Base-by-base conservation (phyloP, 208 protist species). In the Porcisia deanei region DNA sequence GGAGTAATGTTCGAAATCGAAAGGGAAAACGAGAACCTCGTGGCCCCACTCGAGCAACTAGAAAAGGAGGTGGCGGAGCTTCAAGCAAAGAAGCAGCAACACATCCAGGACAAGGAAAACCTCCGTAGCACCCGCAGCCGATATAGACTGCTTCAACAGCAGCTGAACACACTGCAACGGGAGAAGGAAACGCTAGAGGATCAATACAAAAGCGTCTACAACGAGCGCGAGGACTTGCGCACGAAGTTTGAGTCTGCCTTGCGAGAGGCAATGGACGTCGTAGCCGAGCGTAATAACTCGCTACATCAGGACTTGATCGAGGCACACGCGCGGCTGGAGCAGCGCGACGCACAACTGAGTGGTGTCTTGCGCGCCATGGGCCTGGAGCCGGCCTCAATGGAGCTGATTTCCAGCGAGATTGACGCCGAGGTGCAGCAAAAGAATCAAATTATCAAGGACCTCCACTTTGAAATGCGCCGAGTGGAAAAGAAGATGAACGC, bases 1-100 rank as follows among this genome's bases (percentile, higher is more conserved):
- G 97, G 96, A 58, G 88, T 99, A 41, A 99, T 99, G 97, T 98
- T 98, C 79, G 98, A 99, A 64, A 99, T 99, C 71, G 94, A 98
- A 63, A 90, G 96, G 77, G 98, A 99, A 77, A 99, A 99, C 85
- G 94, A 97, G 73, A 94, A 92, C 58, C 88, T 99, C 20, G 94
- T 82, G 20, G 95, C 96, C n/a, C 98, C 98, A n/a, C 81, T 99
- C 18, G 86, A 97, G 64, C 88, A 98, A 73, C 89, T 96, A 14
- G 79, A 96, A 76, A 84, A 85, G 18, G 93, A 98, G 63, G 94
- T 99, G 37, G 93, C 97, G 67, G 85, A 95, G 73, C 86, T 99
- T 52, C 91, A 95, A 53, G 81, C 89, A 43, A 90, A 97, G 79
- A 94, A 98, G 72, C 95, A 97, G 66, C 97, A 97, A 72, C 95